phyloP scores from a whole-genome alignment of 2,329 filamentous ascomycete species.

The Hypoxylon sp. region DNA sequence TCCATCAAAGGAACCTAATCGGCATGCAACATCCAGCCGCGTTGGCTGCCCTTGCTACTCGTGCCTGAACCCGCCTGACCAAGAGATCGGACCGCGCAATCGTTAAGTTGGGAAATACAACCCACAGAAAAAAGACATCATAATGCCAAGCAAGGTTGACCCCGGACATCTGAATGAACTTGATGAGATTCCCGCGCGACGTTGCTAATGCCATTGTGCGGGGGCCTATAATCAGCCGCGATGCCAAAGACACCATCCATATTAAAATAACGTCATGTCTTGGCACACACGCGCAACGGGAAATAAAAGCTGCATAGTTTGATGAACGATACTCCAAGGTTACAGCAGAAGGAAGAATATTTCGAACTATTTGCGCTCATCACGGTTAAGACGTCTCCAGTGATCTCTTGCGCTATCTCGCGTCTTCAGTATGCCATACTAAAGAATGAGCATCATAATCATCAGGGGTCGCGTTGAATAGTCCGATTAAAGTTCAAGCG shows the following conservation, averaged over 20 bases:
- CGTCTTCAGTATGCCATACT: slow-evolving; percentile 26
- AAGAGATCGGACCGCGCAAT: slow-evolving; percentile 10
- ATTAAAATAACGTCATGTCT: slow-evolving; percentile 54
- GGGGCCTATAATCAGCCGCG: slow-evolving; percentile 46
- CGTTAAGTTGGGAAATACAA: slow-evolving; percentile 11
- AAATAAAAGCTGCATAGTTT: slow-evolving; percentile 28
- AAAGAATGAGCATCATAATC: slow-evolving; percentile 1
- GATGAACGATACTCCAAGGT: slow-evolving; percentile 28
- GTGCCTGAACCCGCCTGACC: slow-evolving; percentile 1
- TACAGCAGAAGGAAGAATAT: slow-evolving; percentile 19
- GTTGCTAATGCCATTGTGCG: slow-evolving; percentile 40
- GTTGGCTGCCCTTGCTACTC: slow-evolving; percentile 11
- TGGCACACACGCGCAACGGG: slow-evolving; percentile 43
- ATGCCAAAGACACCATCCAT: slow-evolving; percentile 49
- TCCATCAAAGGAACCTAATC: slow-evolving; percentile 9
- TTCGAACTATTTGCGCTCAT: slow-evolving; percentile 22
- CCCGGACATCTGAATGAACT: slow-evolving; percentile 30
- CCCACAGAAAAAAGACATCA: slow-evolving; percentile 6
- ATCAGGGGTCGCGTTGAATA: slow-evolving; percentile 7
- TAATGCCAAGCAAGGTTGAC: slow-evolving; percentile 26
- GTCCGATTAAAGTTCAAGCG: not conserved
- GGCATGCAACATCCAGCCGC: slow-evolving; percentile 16
- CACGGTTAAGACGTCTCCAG: slow-evolving; percentile 12
- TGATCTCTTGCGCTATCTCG: slow-evolving; percentile 37
- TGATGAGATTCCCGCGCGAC: slow-evolving; percentile 35